A percentile compares a stretch with the other conserved stretches of the same genome.
These are phyloP conservation scores for Penicillium thymicola DNA, from an alignment of 2,329 filamentous ascomycete species.

Conservation along the genomic window DNA sequence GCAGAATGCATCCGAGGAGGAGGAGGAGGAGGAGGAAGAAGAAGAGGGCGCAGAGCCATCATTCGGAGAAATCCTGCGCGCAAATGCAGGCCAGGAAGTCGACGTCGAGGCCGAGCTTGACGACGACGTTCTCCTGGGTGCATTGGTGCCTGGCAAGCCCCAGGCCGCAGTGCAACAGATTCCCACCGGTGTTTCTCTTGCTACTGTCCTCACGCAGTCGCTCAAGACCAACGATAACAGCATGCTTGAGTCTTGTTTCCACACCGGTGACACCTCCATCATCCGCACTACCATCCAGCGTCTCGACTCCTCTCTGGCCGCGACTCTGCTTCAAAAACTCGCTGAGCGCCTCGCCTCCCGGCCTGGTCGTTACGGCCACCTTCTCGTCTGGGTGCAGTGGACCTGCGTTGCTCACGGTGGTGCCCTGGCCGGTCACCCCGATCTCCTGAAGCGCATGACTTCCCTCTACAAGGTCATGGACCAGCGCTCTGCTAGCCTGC, in stretches of 20 bases:
- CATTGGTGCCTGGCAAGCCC: constrained; percentile 47
- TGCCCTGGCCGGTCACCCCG: constrained; percentile 80
- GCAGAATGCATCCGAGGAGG: constrained; percentile 36
- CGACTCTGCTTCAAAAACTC: constrained; percentile 73
- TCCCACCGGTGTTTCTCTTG: constrained; percentile 74
- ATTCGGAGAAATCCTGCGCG: constrained; percentile 81
- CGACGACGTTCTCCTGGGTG: constrained; percentile 41
- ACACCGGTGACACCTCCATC: constrained; percentile 69
- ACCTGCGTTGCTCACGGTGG: constrained; percentile 89
- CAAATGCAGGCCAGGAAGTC: constrained; percentile 66
- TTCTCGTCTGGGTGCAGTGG: constrained; percentile 97
- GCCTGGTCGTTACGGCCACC: constrained; percentile 81
- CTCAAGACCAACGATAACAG: constrained; percentile 86
- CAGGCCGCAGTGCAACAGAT: constrained; percentile 51
- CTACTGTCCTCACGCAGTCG: constrained; percentile 89
- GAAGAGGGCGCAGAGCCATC: constrained; percentile 59
- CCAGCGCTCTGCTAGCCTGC: constrained; percentile 77
- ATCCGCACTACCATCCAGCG: constrained; percentile 88
- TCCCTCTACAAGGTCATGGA: constrained; percentile 83
- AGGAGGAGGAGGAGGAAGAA: constrained; percentile 36
- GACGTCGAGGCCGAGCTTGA: constrained; percentile 62
- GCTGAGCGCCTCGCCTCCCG: constrained; percentile 82
- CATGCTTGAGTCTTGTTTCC: constrained; percentile 88
- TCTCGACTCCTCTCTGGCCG: constrained; percentile 79
- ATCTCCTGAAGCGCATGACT: constrained; percentile 72